These are phyloP conservation scores for Gymnopus androsaceus DNA, from an alignment of 1,284 basidiomycete species.

Conservation along the genomic window DNA sequence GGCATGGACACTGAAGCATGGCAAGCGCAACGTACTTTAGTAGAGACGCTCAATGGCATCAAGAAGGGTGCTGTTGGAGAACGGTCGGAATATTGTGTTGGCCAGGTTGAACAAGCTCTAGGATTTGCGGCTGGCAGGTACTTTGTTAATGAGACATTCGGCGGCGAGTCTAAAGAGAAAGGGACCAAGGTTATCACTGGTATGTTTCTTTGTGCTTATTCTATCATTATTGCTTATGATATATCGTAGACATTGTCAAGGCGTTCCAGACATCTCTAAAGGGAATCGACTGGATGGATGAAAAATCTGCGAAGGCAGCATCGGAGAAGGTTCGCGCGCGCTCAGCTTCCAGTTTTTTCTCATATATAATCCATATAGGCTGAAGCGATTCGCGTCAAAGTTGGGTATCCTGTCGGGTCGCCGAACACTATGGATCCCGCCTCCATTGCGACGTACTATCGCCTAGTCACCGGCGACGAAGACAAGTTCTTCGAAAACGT, in stretches of 20 bases:
- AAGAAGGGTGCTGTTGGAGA: constrained; percentile 87
- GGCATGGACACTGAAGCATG: constrained; percentile 76
- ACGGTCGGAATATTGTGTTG: constrained; percentile 76
- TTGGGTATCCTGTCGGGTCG: constrained; percentile 86
- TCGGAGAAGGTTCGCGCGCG: constrained; percentile 90
- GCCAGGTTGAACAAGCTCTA: constrained; percentile 61
- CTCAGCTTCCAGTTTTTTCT: background rate
- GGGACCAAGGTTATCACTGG: constrained; percentile 85
- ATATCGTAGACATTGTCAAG: constrained; percentile 67
- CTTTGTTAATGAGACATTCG: constrained; percentile 89
- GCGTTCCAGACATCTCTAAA: constrained; percentile 83
- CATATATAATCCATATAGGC: constrained; percentile 50
- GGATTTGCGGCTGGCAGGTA: constrained; percentile 79
- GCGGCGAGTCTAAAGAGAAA: constrained; percentile 76
- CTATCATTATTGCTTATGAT: constrained; percentile 6
- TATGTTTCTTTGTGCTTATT: constrained; percentile 31
- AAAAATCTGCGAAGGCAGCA: constrained; percentile 81
- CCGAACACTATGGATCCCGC: constrained; percentile 79
- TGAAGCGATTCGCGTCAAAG: constrained; percentile 78
- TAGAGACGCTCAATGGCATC: constrained; percentile 78
- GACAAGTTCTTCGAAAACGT: constrained; percentile 87
- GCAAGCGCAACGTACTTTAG: constrained; percentile 69
- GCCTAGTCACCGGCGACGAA: constrained; percentile 62
- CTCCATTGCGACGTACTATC: constrained; percentile 79
- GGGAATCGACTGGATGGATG: constrained; percentile 90